phyloP scores from a whole-genome alignment of 768 basidiomycete genomes.

The Naganishia antarctica region DNA sequence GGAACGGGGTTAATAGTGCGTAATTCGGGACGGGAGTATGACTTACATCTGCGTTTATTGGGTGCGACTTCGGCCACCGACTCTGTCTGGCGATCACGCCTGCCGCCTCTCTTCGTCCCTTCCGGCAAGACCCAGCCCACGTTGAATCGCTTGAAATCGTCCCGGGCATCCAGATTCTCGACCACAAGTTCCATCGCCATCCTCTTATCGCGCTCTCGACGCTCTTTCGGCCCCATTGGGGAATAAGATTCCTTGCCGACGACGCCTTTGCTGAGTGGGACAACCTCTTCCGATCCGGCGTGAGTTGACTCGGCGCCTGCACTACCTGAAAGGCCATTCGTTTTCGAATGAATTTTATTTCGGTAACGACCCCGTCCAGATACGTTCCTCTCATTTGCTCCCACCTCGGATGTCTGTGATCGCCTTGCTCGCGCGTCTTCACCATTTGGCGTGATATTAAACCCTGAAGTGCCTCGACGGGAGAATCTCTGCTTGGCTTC shows the following conservation, averaged over 20 bases:
- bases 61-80: constrained; percentile 1
- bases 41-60: constrained; percentile 49
- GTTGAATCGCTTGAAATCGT: constrained; percentile 76
- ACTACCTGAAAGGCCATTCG: not conserved
- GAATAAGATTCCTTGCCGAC: constrained; percentile 36
- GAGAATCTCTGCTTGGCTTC: no score
- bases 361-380: not conserved
- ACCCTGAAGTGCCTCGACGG: no score
- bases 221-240: constrained; percentile 38
- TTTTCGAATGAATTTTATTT: not conserved
- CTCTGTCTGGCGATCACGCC: constrained; percentile 53
- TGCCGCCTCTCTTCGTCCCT: constrained; percentile 63
- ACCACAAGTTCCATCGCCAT: constrained; percentile 55
- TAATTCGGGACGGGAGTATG: not conserved
- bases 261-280: constrained; percentile 34
- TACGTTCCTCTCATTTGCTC: not conserved
- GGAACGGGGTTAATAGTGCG: not conserved
- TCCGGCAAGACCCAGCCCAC: constrained; percentile 80
- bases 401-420: not conserved
- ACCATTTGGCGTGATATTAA: not conserved
- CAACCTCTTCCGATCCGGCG: constrained; percentile 5
- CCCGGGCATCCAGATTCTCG: constrained; percentile 64
- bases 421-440: not conserved
- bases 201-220: constrained; percentile 33
- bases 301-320: not conserved